Conservation (phyloP, 148 eudicot genomes). For the Nepenthes mirabilis region DNA sequence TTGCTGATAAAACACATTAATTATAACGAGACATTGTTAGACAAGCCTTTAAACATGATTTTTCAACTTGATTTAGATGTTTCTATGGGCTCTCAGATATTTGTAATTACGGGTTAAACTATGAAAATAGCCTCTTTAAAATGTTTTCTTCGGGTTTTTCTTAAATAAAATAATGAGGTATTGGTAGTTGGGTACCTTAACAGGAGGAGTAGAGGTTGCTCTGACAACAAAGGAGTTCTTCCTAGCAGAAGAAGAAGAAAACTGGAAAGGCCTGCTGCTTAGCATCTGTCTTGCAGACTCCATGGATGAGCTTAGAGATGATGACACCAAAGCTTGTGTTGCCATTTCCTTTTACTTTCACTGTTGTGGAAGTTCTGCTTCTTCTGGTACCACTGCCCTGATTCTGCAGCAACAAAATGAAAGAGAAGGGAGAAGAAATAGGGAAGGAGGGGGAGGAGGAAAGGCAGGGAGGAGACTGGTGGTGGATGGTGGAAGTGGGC, state of each 20-base stretch:
- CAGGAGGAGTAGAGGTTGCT: constrained; percentile 87
- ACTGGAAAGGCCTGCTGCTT: constrained; percentile 31
- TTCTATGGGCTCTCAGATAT: background rate
- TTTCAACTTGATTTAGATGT: background rate
- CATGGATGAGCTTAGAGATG: constrained; percentile 64
- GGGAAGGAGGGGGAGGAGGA: no score
- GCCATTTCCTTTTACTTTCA: constrained; percentile 32
- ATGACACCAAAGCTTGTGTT: constrained; percentile 81
- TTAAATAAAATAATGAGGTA: background rate
- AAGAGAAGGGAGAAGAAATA: no score
- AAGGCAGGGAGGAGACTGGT: background rate
- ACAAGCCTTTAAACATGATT: background rate
- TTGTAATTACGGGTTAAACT: no score
- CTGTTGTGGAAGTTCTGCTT: no score
- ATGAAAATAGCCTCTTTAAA: no score
- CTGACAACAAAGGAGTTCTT: constrained; percentile 61
- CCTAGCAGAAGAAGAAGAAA: constrained; percentile 25
- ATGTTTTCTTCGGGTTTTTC: no score
- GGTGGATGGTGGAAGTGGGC: background rate
- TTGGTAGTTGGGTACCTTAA: constrained; percentile 35
- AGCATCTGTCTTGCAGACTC: constrained; percentile 57
- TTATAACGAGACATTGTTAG: no score
- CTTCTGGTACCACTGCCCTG: no score
- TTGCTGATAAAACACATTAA: constrained; percentile 41
- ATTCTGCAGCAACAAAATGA: no score